Evolutionary conservation across 2,329 filamentous ascomycete genomes (phyloP).

Genomic region (Aquanectria penicillioides): DNA sequence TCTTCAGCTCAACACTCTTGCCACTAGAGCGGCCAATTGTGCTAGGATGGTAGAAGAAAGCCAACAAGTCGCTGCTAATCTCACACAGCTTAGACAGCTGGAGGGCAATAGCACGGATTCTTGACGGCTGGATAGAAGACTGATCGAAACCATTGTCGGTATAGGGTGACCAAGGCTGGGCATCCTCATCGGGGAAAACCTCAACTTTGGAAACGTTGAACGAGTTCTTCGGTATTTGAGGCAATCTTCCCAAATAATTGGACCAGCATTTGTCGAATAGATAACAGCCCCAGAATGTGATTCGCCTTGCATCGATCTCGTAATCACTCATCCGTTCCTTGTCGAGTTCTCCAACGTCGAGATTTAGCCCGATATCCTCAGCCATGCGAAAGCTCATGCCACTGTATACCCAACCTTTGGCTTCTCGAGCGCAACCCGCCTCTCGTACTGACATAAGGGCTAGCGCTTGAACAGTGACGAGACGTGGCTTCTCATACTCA

Average conservation of each 20-base stretch:
- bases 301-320: slow-evolving; percentile 86
- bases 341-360: slow-evolving; percentile 77
- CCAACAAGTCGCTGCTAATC: slow-evolving; percentile 90
- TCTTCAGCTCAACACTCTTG: slow-evolving; percentile 88
- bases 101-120: slow-evolving; percentile 83
- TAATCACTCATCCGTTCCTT: slow-evolving; percentile 74
- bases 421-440: slow-evolving; percentile 92
- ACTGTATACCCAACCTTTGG: slow-evolving; percentile 97
- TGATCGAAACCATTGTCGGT: slow-evolving; percentile 83
- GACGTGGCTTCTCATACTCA: slow-evolving; percentile 87
- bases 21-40: slow-evolving; percentile 71
- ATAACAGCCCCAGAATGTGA: slow-evolving; percentile 98
- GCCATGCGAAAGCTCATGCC: slow-evolving; percentile 99
- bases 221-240: slow-evolving; percentile 82
- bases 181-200: slow-evolving; percentile 89
- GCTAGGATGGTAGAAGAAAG: slow-evolving; percentile 90
- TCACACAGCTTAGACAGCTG: slow-evolving; percentile 88
- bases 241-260: slow-evolving; percentile 92
- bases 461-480: slow-evolving; percentile 92
- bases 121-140: slow-evolving; percentile 78
- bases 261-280: slow-evolving; percentile 99
- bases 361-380: slow-evolving; percentile 89
- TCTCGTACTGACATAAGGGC: slow-evolving; percentile 97
- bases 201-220: slow-evolving; percentile 90
- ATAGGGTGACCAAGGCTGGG: slow-evolving; percentile 86